These are phyloP conservation scores for Gyrodon lividus DNA, from an alignment of 768 basidiomycete genomes.

Conservation along the genomic window DNA sequence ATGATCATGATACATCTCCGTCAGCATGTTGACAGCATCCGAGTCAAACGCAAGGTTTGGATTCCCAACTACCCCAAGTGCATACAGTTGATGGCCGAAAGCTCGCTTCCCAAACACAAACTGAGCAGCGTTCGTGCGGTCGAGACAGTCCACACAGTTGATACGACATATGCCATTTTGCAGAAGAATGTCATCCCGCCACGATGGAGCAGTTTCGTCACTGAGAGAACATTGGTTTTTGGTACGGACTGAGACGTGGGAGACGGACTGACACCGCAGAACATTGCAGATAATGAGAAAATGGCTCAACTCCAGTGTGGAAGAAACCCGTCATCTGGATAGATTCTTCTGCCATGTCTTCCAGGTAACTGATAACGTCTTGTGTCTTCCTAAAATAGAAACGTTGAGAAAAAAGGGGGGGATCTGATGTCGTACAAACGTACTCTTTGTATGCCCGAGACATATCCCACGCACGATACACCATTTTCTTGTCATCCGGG, in stretches of 20 bases:
- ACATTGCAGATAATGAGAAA: constrained; percentile 61
- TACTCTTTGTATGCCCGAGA: constrained; percentile 91
- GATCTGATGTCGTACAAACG: constrained; percentile 16
- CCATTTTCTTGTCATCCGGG: constrained; percentile 80
- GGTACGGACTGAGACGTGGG: background rate
- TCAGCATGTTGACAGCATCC: constrained; percentile 94
- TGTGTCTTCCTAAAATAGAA: constrained; percentile 70
- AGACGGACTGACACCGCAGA: constrained; percentile 31
- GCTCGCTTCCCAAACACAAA: constrained; percentile 96
- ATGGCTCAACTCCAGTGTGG: constrained; percentile 88
- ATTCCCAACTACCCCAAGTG: constrained; percentile 82
- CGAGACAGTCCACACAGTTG: constrained; percentile 97
- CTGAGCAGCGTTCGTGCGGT: constrained; percentile 94
- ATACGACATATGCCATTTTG: constrained; percentile 92
- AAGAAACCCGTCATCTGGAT: constrained; percentile 93
- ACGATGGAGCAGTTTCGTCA: constrained; percentile 34
- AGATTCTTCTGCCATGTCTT: constrained; percentile 92
- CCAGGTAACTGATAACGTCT: constrained; percentile 92
- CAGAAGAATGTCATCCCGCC: constrained; percentile 69
- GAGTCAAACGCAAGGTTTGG: constrained; percentile 90
- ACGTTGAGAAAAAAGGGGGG: background rate
- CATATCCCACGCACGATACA: constrained; percentile 97
- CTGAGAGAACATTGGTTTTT: constrained; percentile 14
- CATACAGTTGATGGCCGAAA: constrained; percentile 92
- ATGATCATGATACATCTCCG: constrained; percentile 98